Base-by-base conservation (phyloP, 2,329 filamentous ascomycete species). In the Byssothecium circinans region DNA sequence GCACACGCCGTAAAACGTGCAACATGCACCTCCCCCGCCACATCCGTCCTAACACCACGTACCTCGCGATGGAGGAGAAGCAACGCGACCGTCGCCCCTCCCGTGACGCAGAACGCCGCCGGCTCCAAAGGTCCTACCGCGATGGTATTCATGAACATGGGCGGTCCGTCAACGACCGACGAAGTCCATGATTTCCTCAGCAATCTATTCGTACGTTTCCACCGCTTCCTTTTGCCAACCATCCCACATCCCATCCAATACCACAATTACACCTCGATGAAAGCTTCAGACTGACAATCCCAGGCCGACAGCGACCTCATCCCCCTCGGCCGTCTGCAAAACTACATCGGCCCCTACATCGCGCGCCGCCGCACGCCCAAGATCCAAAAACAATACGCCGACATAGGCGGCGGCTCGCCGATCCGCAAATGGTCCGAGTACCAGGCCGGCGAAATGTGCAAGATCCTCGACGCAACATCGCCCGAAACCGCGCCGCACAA, bases 131-230 rank as follows among this genome's bases (percentile, higher is more conserved):
- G 92, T 0, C 91, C 91, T 7, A 99, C 94, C 4, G 94, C 94
- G 35, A 97, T 99, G 84, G 94, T 99, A 12, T 96, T 99, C 67
- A 83, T 99, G 75, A 99, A 99, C 74, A 99, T 99, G 94, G 94
- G 94, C 50, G 94, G 94, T 0, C 94, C 94, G 2, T 88, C 89
- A 1, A 96, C 88, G 3, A 88, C 87, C 4, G 83, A 86, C 58
- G 91, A 99, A 75, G 94, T 99, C 29, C 86, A 87, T 61, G 84
- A 87, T 72, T 99, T 97, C 67, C 76, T 99, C 39, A 94, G 87
- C 70, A 85, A 91, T 60, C 78, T 99, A 58, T 99, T 99, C 75
- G 92, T 95, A 81, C 49, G 30, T 35, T 37, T 32, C 33, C 32
- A 33, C n/a, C n/a, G n/a, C n/a, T n/a, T n/a, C n/a, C n/a, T n/a